phyloP scores from a whole-genome alignment of 371 early-diverging fungal species.

The Mucor plumbeus region DNA sequence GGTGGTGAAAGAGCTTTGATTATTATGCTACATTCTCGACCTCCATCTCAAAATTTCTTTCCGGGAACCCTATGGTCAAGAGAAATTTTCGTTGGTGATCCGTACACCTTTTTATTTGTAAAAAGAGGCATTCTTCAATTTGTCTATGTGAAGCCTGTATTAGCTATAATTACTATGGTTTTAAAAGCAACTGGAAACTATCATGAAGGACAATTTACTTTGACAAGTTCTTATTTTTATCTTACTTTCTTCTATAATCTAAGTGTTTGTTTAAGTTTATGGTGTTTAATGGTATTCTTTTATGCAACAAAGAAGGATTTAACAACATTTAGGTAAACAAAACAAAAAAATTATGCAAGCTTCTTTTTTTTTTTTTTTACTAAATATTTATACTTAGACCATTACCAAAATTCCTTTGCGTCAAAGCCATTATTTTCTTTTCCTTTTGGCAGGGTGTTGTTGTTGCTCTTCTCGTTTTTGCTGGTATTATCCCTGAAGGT shows the following conservation, averaged over 20 bases:
- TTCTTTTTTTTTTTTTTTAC: neutral
- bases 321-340: conserved; percentile 71
- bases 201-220: conserved; percentile 80
- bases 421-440: conserved; percentile 94
- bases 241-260: conserved; percentile 85
- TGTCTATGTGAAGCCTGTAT: conserved; percentile 87
- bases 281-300: conserved; percentile 89
- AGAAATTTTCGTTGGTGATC: conserved; percentile 90
- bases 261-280: conserved; percentile 83
- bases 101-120: conserved; percentile 85
- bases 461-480: conserved; percentile 80
- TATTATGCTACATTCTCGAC: conserved; percentile 75
- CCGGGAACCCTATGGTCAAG: conserved; percentile 78
- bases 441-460: conserved; percentile 96
- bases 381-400: conserved; percentile 58
- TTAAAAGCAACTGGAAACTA: conserved; percentile 77
- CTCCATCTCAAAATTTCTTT: conserved; percentile 82
- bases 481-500: conserved; percentile 75
- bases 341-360: neutral
- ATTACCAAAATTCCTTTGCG: conserved; percentile 91
- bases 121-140: conserved; percentile 95
- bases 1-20: conserved; percentile 92
- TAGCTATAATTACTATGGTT: conserved; percentile 82
- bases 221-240: conserved; percentile 81
- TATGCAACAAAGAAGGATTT: conserved; percentile 85